These are phyloP conservation scores for Mollisiaceae sp. DNA, from an alignment of 2,329 filamentous ascomycete species.

Conservation along the genomic window DNA sequence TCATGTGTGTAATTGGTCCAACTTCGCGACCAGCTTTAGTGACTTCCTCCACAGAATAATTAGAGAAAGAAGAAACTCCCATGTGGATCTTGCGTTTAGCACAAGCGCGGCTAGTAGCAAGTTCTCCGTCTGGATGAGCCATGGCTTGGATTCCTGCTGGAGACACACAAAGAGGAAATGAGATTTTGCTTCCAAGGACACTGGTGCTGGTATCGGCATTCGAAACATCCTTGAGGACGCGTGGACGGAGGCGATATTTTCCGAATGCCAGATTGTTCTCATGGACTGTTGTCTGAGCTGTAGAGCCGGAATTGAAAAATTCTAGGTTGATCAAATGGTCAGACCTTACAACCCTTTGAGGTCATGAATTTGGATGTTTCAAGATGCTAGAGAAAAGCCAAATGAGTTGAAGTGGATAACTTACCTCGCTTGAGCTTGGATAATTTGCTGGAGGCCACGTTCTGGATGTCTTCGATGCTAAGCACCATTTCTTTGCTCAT, in stretches of 20 bases:
- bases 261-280: slow-evolving; percentile 60
- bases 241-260: slow-evolving; percentile 54
- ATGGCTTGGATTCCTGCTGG: slow-evolving; percentile 56
- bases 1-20: slow-evolving; percentile 49
- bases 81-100: slow-evolving; percentile 49
- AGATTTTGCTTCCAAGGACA: slow-evolving; percentile 50
- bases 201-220: slow-evolving; percentile 47
- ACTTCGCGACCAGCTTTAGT: slow-evolving; percentile 45
- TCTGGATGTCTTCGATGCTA: slow-evolving; percentile 26
- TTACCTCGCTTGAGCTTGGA: slow-evolving; percentile 20
- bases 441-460: slow-evolving; percentile 22
- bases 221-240: slow-evolving; percentile 49
- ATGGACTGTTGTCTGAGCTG: slow-evolving; percentile 54
- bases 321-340: slow-evolving; percentile 17
- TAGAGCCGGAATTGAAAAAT: slow-evolving; percentile 55
- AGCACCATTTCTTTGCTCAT: slow-evolving; percentile 25
- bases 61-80: slow-evolving; percentile 52
- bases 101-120: slow-evolving; percentile 55
- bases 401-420: not conserved
- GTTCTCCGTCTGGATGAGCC: slow-evolving; percentile 57
- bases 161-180: slow-evolving; percentile 46
- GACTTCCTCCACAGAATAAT: slow-evolving; percentile 50
- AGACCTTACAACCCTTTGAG: not conserved
- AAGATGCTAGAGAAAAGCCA: not conserved
- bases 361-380: not conserved